phyloP scores from a whole-genome alignment of 208 protist species.

The Wallacemonas rigidus region DNA sequence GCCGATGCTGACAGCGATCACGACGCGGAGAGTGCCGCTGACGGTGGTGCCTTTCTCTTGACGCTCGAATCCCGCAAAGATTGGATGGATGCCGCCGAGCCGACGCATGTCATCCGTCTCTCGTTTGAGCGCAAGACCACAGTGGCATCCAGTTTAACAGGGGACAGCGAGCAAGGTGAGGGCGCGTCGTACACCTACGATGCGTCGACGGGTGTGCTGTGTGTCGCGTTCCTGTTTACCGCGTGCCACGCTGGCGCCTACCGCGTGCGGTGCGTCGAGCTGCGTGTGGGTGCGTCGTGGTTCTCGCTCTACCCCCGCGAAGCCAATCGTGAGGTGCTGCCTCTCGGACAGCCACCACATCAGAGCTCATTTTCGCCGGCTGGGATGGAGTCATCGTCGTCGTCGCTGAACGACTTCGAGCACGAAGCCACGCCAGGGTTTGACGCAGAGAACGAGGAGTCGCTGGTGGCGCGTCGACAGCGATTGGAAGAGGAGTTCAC shows the following conservation, averaged over 20 bases:
- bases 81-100: conserved; percentile 56
- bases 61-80: conserved; percentile 76
- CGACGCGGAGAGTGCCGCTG: neutral
- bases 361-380: neutral
- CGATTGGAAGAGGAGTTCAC: conserved; percentile 1
- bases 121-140: neutral
- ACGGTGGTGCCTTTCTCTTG: conserved; percentile 25
- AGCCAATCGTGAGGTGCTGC: neutral
- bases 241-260: conserved; percentile 73
- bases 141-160: neutral
- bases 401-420: no score
- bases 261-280: conserved; percentile 45
- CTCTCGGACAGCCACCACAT: neutral
- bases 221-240: conserved; percentile 39
- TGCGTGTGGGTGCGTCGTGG: conserved; percentile 46
- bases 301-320: conserved; percentile 36
- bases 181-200: conserved; percentile 30
- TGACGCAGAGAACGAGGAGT: neutral
- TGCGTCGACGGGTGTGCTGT: conserved; percentile 28
- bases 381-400: no score
- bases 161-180: neutral
- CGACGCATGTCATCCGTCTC: conserved; percentile 61
- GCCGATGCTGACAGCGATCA: neutral
- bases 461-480: neutral
- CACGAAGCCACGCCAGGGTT: no score